These are phyloP conservation scores for Phytophthora tentaculata DNA, from an alignment of 352 stramenopile species.

Conservation along the genomic window DNA sequence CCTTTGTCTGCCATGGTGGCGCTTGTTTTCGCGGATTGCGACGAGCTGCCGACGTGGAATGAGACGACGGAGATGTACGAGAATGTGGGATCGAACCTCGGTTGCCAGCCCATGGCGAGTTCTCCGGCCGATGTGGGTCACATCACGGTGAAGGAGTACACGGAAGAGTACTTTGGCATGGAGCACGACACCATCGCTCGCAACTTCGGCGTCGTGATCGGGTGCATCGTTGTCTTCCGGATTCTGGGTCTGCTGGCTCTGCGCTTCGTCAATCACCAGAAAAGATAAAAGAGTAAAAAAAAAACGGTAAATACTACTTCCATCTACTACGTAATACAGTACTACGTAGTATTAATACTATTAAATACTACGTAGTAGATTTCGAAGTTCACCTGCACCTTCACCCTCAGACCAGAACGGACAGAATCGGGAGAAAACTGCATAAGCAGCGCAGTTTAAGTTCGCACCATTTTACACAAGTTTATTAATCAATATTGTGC, in stretches of 20 bases:
- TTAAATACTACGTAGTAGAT: too few species aligned
- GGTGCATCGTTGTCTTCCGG: constrained; percentile 37
- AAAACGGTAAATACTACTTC: too few species aligned
- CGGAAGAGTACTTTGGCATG: constrained; percentile 28
- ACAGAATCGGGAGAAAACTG: too few species aligned
- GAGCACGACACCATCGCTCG: constrained; percentile 23
- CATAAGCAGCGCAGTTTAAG: too few species aligned
- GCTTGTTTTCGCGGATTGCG: constrained; percentile 37
- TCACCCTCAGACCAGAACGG: too few species aligned
- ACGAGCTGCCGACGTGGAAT: constrained; percentile 32
- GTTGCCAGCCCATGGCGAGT: constrained; percentile 28
- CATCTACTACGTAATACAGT: too few species aligned
- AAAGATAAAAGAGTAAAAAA: too few species aligned
- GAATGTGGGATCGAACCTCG: constrained; percentile 24
- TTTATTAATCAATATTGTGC: too few species aligned
- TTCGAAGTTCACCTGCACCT: too few species aligned
- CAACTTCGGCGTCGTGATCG: constrained; percentile 40
- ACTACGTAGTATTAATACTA: too few species aligned
- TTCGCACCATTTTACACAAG: too few species aligned
- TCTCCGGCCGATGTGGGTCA: constrained; percentile 14
- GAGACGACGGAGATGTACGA: constrained; percentile 19
- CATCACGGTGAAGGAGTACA: constrained; percentile 36
- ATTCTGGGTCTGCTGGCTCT: constrained; percentile 35
- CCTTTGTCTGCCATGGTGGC: constrained; percentile 18
- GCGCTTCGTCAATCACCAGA: constrained; percentile 42